phyloP scores from a whole-genome alignment of 148 eudicot genomes.

The Tetragonia tetragonoides region DNA sequence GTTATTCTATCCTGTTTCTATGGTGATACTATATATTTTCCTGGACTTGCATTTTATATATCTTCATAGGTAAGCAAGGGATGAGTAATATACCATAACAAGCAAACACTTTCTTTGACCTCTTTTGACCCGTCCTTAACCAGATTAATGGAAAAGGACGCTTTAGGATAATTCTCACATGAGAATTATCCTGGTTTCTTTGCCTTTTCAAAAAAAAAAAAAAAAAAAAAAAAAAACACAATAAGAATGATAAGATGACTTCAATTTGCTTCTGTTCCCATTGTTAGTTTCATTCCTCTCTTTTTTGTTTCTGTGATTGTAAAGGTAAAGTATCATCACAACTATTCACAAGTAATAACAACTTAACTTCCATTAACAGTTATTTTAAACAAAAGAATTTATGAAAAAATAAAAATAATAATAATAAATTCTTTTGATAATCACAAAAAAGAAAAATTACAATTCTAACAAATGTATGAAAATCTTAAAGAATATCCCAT shows the following conservation, averaged over 20 bases:
- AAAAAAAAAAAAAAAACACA: no score
- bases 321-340: not conserved
- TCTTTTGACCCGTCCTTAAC: no score
- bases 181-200: no score
- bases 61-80: constrained; percentile 16
- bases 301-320: not conserved
- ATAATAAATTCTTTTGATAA: no score
- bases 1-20: not conserved
- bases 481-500: no score
- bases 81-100: constrained; percentile 25
- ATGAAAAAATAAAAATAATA: no score
- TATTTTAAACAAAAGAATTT: not conserved
- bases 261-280: not conserved
- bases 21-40: not conserved
- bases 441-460: no score
- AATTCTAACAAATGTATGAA: not conserved
- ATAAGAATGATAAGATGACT: not conserved
- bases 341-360: not conserved
- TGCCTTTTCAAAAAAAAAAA: no score
- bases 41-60: constrained; percentile 10
- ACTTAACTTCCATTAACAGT: not conserved
- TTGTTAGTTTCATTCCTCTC: not conserved
- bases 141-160: no score
- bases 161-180: no score
- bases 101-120: no score